Evolutionary conservation across 805 yeast genomes (phyloP).

Genomic region (Suhomyces prunicola): DNA sequence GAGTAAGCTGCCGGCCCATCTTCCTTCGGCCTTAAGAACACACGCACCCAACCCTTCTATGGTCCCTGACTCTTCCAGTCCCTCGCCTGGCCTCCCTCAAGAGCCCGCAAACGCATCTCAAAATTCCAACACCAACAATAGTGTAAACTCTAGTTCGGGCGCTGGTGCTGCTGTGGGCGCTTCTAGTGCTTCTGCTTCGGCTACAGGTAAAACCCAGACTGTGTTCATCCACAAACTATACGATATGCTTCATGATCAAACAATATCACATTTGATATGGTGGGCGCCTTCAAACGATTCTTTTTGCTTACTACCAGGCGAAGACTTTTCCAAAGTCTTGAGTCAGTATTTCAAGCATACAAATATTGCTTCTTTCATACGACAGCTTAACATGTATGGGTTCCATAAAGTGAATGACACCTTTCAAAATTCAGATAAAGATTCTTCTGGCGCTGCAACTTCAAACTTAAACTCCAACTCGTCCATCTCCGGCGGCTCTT

Average conservation of each 20-base stretch:
- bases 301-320: conserved; percentile 79
- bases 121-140: background rate
- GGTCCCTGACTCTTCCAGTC: conserved; percentile 1
- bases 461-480: conserved; percentile 3
- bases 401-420: conserved; percentile 44
- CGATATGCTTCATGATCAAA: conserved; percentile 81
- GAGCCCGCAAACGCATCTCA: background rate
- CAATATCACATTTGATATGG: conserved; percentile 73
- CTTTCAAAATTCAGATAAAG: conserved; percentile 20
- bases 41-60: conserved; percentile 1
- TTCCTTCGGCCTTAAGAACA: background rate
- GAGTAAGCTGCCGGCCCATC: background rate
- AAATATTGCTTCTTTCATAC: conserved; percentile 41
- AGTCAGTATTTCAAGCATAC: conserved; percentile 50
- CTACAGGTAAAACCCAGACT: conserved; percentile 35
- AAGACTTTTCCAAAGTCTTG: conserved; percentile 77
- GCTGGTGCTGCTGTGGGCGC: background rate
- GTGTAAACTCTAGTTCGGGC: background rate
- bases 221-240: conserved; percentile 84
- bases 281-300: conserved; percentile 74
- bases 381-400: conserved; percentile 46
- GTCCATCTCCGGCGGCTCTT: conserved; percentile 13
- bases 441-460: conserved; percentile 6
- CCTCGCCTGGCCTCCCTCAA: conserved; percentile 2
- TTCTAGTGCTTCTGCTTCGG: conserved; percentile 3